Conservation (phyloP, 352 stramenopile genomes). For the Phytopythium chamaehyphon region DNA sequence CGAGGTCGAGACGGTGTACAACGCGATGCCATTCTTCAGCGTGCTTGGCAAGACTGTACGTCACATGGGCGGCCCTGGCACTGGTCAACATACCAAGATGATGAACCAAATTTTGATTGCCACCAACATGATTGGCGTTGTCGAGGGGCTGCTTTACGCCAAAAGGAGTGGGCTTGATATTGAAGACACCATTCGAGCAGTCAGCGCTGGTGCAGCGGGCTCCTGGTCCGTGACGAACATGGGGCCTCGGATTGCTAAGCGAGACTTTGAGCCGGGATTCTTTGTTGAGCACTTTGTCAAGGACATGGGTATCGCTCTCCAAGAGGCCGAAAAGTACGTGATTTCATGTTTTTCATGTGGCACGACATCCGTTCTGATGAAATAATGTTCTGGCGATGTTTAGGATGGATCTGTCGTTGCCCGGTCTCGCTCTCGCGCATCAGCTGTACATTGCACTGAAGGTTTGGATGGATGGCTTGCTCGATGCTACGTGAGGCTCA, state of each 20-base stretch:
- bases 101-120: slow-evolving; percentile 90
- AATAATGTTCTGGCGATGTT: not conserved
- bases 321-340: slow-evolving; percentile 69
- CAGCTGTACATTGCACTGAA: slow-evolving; percentile 86
- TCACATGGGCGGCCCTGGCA: slow-evolving; percentile 81
- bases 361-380: too few species aligned
- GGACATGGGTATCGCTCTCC: slow-evolving; percentile 88
- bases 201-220: slow-evolving; percentile 81
- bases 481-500: not conserved
- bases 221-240: slow-evolving; percentile 91
- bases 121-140: slow-evolving; percentile 88
- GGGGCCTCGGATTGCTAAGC: slow-evolving; percentile 84
- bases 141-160: slow-evolving; percentile 86
- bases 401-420: slow-evolving; percentile 85
- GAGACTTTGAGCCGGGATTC: slow-evolving; percentile 88
- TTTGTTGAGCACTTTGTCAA: slow-evolving; percentile 92
- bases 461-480: slow-evolving; percentile 21
- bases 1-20: slow-evolving; percentile 77
- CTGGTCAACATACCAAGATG: slow-evolving; percentile 90
- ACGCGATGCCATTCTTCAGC: slow-evolving; percentile 82
- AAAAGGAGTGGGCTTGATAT: slow-evolving; percentile 86
- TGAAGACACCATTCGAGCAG: slow-evolving; percentile 81
- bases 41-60: slow-evolving; percentile 89
- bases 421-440: slow-evolving; percentile 78
- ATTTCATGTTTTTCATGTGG: too few species aligned